These are phyloP conservation scores for Herpotrichia juniperi DNA, from an alignment of 2,329 filamentous ascomycete genomes.

Conservation along the genomic window DNA sequence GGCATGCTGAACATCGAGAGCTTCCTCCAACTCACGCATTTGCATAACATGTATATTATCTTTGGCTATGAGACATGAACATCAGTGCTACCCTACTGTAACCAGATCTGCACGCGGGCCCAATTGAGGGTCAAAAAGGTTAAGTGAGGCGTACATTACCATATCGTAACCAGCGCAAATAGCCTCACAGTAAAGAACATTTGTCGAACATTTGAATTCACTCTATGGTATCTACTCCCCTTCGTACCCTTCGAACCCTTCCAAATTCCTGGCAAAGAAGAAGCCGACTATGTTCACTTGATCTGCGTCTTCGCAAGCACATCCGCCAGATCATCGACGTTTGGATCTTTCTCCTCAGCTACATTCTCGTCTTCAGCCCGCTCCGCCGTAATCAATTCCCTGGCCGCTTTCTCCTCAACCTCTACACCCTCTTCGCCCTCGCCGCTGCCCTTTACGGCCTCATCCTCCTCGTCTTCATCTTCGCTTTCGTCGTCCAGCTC, in stretches of 20 bases:
- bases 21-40: too few relatives aligned
- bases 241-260: too few relatives aligned
- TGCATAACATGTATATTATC: too few relatives aligned
- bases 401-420: slow-evolving; percentile 46
- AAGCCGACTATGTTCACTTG: slow-evolving; percentile 23
- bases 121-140: too few relatives aligned
- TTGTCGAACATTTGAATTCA: too few relatives aligned
- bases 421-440: slow-evolving; percentile 69
- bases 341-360: slow-evolving; percentile 72
- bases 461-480: slow-evolving; percentile 73
- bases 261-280: neutral
- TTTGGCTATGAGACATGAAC: too few relatives aligned
- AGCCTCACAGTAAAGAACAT: too few relatives aligned
- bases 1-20: too few relatives aligned
- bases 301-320: slow-evolving; percentile 72
- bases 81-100: too few relatives aligned
- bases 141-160: too few relatives aligned
- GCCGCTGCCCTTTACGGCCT: slow-evolving; percentile 64
- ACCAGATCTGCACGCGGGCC: too few relatives aligned
- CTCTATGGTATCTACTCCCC: slow-evolving; percentile 23
- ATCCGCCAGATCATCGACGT: slow-evolving; percentile 81
- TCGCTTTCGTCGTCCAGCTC: slow-evolving; percentile 88
- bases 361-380: slow-evolving; percentile 76
- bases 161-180: too few relatives aligned
- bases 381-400: slow-evolving; percentile 71